Evolutionary conservation across 2,329 filamentous ascomycete species (phyloP).

Genomic region (Colletotrichum somersetense): DNA sequence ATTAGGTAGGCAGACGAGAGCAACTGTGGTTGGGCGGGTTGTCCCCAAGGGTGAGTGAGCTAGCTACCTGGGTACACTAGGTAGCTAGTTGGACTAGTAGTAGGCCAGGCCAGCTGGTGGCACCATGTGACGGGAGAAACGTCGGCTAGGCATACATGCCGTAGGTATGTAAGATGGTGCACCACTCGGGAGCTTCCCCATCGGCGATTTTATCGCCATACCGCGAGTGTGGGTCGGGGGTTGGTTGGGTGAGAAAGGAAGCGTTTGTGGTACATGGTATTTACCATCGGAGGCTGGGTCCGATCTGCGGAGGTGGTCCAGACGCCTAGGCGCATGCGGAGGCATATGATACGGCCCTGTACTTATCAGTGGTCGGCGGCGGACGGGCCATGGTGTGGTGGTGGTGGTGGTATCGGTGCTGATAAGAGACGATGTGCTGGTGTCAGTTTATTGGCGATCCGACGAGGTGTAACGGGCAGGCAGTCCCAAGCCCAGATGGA

Average conservation of each 20-base stretch:
- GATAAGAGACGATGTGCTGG: slow-evolving; percentile 23
- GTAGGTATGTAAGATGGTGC: too few relatives aligned
- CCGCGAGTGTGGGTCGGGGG: not conserved
- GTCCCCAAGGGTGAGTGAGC: not conserved
- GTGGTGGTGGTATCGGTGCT: not conserved
- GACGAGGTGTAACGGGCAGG: not conserved
- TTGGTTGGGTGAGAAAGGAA: not conserved
- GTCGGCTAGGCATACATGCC: not conserved
- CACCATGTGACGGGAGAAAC: slow-evolving; percentile 22
- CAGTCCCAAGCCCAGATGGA: not conserved
- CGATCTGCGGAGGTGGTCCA: slow-evolving; percentile 17
- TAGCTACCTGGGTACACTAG: not conserved
- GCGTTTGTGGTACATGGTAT: not conserved
- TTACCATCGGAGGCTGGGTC: not conserved
- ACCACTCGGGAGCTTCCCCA: not conserved
- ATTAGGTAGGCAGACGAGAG: not conserved
- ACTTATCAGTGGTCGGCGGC: not conserved
- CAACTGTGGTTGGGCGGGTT: not conserved
- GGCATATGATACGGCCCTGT: not conserved
- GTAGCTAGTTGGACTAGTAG: too few relatives aligned
- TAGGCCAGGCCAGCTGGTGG: not conserved
- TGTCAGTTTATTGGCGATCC: slow-evolving; percentile 16
- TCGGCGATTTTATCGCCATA: slow-evolving; percentile 4
- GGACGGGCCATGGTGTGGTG: not conserved
- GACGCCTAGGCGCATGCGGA: not conserved